phyloP scores from a whole-genome alignment of 2,329 filamentous ascomycete genomes.

The Niveomyces coronatus region DNA sequence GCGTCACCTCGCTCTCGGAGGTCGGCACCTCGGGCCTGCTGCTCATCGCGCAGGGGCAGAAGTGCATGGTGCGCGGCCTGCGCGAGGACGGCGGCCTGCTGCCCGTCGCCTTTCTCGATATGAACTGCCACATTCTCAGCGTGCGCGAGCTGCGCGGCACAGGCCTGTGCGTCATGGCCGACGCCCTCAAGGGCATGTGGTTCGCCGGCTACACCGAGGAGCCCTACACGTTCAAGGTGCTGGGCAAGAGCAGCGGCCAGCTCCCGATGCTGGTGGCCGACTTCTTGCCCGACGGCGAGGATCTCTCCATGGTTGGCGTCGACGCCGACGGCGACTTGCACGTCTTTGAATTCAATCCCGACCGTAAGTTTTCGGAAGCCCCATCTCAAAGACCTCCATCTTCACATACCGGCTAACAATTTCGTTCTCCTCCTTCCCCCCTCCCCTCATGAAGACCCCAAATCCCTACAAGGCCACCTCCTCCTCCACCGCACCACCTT shows the following conservation, averaged over 20 bases:
- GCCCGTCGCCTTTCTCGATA: constrained; percentile 94
- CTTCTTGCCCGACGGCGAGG: constrained; percentile 76
- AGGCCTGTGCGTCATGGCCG: constrained; percentile 77
- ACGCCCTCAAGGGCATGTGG: constrained; percentile 90
- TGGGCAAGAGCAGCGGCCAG: constrained; percentile 73
- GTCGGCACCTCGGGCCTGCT: constrained; percentile 82
- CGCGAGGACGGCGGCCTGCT: constrained; percentile 91
- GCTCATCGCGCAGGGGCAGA: constrained; percentile 87
- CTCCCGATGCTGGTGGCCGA: constrained; percentile 75
- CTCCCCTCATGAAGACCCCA: constrained; percentile 55
- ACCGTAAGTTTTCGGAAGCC: constrained; percentile 53
- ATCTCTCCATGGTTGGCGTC: constrained; percentile 71
- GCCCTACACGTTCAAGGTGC: constrained; percentile 87
- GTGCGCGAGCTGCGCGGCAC: constrained; percentile 74
- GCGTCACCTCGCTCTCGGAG: constrained; percentile 76
- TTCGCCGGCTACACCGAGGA: constrained; percentile 95
- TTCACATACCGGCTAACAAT: neutral
- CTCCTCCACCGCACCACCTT: constrained; percentile 84
- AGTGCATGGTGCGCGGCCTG: constrained; percentile 90
- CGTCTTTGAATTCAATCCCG: constrained; percentile 86
- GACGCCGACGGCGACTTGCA: constrained; percentile 83
- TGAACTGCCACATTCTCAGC: constrained; percentile 87
- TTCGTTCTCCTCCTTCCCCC: neutral
- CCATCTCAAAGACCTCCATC: neutral
- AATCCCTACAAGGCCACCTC: constrained; percentile 80